Percentiles rank a stretch among this genome's conserved stretches.
Evolutionary conservation across 192 early-diverging fungal species (phyloP).

Genomic region (Pilobolus umbonatus): DNA sequence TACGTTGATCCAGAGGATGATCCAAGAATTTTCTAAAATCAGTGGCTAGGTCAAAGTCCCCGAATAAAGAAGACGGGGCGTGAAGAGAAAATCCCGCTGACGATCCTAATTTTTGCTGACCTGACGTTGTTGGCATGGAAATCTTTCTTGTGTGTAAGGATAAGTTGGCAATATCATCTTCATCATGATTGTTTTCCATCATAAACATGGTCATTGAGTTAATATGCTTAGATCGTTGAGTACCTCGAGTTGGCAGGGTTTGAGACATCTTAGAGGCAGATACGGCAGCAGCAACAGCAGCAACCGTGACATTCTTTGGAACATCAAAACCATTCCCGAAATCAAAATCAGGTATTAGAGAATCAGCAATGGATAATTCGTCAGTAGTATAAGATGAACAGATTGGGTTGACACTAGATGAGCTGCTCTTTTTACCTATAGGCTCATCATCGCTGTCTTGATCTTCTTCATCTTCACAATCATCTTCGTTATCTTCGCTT

Average conservation of each 20-base stretch:
- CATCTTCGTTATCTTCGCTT: slow-evolving; percentile 33
- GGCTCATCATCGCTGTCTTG: slow-evolving; percentile 33
- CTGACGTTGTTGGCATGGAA: slow-evolving; percentile 5
- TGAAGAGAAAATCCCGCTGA: slow-evolving; percentile 6
- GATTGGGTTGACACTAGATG: neutral
- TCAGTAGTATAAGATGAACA: neutral
- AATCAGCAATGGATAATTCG: neutral
- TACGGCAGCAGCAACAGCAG: slow-evolving; percentile 9
- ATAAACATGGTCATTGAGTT: slow-evolving; percentile 3
- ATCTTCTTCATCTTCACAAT: slow-evolving; percentile 21
- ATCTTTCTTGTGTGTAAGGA: slow-evolving; percentile 11
- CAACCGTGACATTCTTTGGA: slow-evolving; percentile 2
- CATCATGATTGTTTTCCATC: neutral
- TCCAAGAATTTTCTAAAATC: slow-evolving; percentile 26
- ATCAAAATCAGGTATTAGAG: slow-evolving; percentile 23
- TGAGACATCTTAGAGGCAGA: neutral
- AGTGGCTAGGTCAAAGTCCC: slow-evolving; percentile 22
- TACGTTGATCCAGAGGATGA: neutral
- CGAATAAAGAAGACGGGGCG: slow-evolving; percentile 25
- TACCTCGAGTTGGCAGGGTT: neutral
- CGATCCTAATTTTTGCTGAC: neutral
- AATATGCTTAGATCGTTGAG: neutral
- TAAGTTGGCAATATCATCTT: slow-evolving; percentile 4
- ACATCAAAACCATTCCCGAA: slow-evolving; percentile 21
- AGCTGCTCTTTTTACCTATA: slow-evolving; percentile 17